Conservation (phyloP, 768 basidiomycete species). For the Collybia nuda region DNA sequence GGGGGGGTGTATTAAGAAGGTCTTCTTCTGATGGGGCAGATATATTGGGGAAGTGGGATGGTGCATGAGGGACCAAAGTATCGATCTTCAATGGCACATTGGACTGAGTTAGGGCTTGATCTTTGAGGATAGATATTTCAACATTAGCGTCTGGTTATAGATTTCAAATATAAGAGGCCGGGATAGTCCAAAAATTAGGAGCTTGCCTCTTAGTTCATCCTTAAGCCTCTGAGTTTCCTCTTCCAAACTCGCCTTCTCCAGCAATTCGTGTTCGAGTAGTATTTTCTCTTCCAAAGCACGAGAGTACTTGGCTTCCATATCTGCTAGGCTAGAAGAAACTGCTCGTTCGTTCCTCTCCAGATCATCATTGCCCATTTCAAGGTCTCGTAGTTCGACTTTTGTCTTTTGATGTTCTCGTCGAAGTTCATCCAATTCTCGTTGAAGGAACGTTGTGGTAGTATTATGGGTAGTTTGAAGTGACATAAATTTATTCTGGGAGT, state of each 20-base stretch:
- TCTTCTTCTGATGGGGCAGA: slow-evolving; percentile 49
- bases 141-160: slow-evolving; percentile 69
- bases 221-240: slow-evolving; percentile 89
- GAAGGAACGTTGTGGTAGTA: slow-evolving; percentile 85
- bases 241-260: slow-evolving; percentile 87
- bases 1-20: slow-evolving; percentile 56
- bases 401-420: slow-evolving; percentile 71
- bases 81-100: slow-evolving; percentile 23
- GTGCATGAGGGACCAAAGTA: slow-evolving; percentile 29
- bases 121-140: slow-evolving; percentile 80
- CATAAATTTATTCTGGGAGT: slow-evolving; percentile 74
- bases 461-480: slow-evolving; percentile 88
- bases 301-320: slow-evolving; percentile 87
- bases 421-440: slow-evolving; percentile 84
- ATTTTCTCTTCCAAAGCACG: slow-evolving; percentile 95
- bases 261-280: slow-evolving; percentile 90
- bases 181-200: neutral
- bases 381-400: slow-evolving; percentile 77
- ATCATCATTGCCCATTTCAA: slow-evolving; percentile 98
- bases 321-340: slow-evolving; percentile 77
- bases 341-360: slow-evolving; percentile 93
- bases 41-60: slow-evolving; percentile 24
- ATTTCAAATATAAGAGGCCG: slow-evolving; percentile 12
- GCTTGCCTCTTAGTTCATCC: slow-evolving; percentile 87
- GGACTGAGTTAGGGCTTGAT: slow-evolving; percentile 55